Percentiles rank a stretch among this genome's conserved stretches.
Evolutionary conservation across 2,329 filamentous ascomycete genomes (phyloP).

Genomic region (Phialemoniopsis sp.): DNA sequence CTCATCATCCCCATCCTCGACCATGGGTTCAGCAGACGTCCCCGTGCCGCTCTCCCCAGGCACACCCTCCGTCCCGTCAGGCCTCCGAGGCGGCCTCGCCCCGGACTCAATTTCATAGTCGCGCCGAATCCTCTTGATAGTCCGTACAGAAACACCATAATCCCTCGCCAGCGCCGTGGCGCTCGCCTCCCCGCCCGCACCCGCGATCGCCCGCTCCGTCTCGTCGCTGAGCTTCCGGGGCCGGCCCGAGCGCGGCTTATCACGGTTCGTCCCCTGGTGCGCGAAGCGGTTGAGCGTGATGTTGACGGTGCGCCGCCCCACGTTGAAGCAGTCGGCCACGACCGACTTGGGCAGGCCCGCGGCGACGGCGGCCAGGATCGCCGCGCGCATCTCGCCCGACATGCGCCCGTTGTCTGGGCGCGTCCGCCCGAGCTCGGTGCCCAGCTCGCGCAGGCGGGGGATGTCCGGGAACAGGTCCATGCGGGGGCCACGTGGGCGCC

Average conservation of each 20-base stretch:
- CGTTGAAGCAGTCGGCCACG: constrained; percentile 4
- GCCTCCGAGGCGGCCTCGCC: background rate
- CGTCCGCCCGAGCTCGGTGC: background rate
- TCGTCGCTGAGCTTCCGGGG: constrained; percentile 4
- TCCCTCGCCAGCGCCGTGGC: background rate
- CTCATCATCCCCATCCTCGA: too few relatives aligned
- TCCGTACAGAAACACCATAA: constrained; percentile 1
- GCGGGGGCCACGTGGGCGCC: too few relatives aligned
- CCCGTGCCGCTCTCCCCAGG: background rate
- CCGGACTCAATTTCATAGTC: too few relatives aligned
- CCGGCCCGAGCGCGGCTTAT: constrained; percentile 3
- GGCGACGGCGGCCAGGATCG: constrained; percentile 4
- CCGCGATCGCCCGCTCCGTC: constrained; percentile 3
- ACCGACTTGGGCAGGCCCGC: constrained; percentile 2
- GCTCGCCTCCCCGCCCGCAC: background rate
- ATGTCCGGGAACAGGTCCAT: background rate
- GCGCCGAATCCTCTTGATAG: background rate
- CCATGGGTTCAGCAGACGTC: too few relatives aligned
- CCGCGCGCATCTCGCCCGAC: constrained; percentile 5
- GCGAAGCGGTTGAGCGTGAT: constrained; percentile 5
- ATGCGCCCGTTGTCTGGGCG: constrained; percentile 3
- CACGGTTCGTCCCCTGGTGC: background rate
- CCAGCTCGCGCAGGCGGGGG: constrained; percentile 3
- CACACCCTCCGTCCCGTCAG: background rate
- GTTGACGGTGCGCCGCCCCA: constrained; percentile 4